phyloP scores from a whole-genome alignment of 768 basidiomycete species.

The Calocybe indica region DNA sequence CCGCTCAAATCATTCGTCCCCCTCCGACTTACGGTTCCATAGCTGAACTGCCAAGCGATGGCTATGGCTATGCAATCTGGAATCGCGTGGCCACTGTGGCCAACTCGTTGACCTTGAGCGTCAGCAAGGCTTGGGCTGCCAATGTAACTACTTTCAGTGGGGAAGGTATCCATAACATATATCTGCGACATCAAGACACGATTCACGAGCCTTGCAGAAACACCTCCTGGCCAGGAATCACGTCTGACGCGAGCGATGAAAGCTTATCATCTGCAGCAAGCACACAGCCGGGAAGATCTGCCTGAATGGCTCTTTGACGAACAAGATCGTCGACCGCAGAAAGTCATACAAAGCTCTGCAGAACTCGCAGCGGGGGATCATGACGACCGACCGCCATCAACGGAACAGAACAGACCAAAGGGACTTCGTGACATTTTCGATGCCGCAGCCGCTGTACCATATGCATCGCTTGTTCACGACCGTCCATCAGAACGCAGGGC shows the following conservation, averaged over 20 bases:
- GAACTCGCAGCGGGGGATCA: not conserved
- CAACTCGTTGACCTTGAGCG: conserved; percentile 46
- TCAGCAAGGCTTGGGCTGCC: conserved; percentile 50
- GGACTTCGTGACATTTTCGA: conserved; percentile 34
- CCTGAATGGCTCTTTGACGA: conserved; percentile 64
- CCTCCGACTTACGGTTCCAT: not conserved
- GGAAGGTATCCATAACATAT: conserved; percentile 29
- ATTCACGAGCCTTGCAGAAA: conserved; percentile 22
- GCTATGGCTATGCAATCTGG: conserved; percentile 47
- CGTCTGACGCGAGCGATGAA: conserved; percentile 62
- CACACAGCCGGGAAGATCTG: conserved; percentile 48
- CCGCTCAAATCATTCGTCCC: conserved; percentile 1
- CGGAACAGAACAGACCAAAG: no score
- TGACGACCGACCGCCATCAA: no score
- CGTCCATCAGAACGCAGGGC: not conserved
- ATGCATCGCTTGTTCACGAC: not conserved
- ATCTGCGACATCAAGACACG: no score
- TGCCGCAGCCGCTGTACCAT: conserved; percentile 3
- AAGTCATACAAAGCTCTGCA: conserved; percentile 3
- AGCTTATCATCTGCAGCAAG: conserved; percentile 59
- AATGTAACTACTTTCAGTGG: conserved; percentile 34
- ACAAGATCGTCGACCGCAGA: conserved; percentile 36
- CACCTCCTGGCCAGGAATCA: conserved; percentile 51
- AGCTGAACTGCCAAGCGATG: conserved; percentile 7
- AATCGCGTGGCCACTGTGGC: conserved; percentile 49